Base-by-base conservation (phyloP, 345 rosid genomes). In the Salix purpurea region DNA sequence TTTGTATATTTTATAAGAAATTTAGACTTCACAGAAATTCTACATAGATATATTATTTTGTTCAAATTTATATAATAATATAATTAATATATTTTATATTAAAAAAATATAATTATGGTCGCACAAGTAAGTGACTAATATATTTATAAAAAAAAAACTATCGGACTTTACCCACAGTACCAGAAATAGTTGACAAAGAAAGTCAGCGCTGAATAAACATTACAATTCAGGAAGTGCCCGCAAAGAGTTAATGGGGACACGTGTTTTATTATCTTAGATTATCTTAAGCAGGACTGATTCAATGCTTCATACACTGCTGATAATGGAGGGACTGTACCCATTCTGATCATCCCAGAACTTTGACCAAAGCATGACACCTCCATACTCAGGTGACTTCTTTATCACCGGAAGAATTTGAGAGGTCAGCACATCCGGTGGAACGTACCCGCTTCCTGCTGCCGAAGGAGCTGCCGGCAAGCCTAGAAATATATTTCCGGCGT, bases 291-390 rank as follows among this genome's bases (percentile, higher is more conserved):
- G 28, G 28, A 58, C 64, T 24, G 4, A 10, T 58, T 58, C 64
- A 23, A 58, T 58, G 64, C 23, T n/a, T 82, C 69, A 76, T 11
- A 78, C 73, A 19, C 69, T 69, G 12, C 30, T 54, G 39, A 58
- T 46, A 65, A 84, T 74, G 28, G 76, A 50, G 21, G 69, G 39
- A 50, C 84, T 81, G 24, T 84, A 84, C 2, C 83, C 87, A 46
- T 12, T 78, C 65, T 37, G 65, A 13, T 72, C 74, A 76, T 84
- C 87, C 46, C 42, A 79, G 11, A 9, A 84, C 79, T 54, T 81
- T 48, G 84, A 81, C 84, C 87, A 84, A n/a, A 84, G 77, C 84
- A 81, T 78, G 14, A 81, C 76, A 2, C 87, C 84, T 48, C 87
- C 87, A 70, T 84, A 81, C 79, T 81, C 78, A 1, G 77, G 50